Evolutionary conservation across 257 asterid genomes (phyloP).

Genomic region (Capsicum chinense): DNA sequence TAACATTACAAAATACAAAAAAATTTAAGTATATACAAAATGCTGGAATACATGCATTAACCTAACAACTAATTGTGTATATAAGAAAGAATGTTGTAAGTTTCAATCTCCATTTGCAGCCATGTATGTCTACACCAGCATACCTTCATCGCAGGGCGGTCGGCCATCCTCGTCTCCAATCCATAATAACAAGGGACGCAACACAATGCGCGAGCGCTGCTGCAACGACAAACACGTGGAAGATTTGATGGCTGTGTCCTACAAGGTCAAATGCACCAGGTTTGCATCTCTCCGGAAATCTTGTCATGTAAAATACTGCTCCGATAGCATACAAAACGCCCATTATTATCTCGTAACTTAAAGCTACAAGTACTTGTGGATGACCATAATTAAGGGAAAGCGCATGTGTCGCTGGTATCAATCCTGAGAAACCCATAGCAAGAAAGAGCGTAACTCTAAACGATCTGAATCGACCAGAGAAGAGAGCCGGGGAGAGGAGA

Average conservation of each 20-base stretch:
- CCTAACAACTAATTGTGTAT: conserved; percentile 22
- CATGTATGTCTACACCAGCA: conserved; percentile 21
- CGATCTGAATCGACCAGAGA: conserved; percentile 60
- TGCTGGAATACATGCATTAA: conserved; percentile 12
- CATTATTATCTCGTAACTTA: conserved; percentile 74
- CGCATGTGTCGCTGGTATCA: conserved; percentile 84
- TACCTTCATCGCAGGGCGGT: conserved; percentile 28
- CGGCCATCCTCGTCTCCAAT: conserved; percentile 65
- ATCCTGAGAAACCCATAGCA: conserved; percentile 86
- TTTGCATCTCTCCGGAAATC: conserved; percentile 87
- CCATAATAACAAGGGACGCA: conserved; percentile 76
- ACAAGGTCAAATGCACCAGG: conserved; percentile 87
- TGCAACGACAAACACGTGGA: conserved; percentile 76
- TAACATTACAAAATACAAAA: conserved; percentile 3
- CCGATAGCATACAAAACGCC: conserved; percentile 76
- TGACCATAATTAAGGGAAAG: conserved; percentile 58
- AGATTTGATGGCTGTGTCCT: conserved; percentile 95
- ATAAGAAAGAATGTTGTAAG: background rate
- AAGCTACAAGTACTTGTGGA: conserved; percentile 54
- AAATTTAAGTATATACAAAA: background rate
- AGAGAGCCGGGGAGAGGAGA: conserved; percentile 73
- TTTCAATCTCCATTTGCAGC: background rate
- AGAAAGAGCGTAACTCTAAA: conserved; percentile 77
- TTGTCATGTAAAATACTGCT: conserved; percentile 63
- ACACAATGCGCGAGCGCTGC: conserved; percentile 82